Percentiles rank a stretch among this genome's conserved stretches.
These are phyloP conservation scores for Oldenlandia corymbosa DNA, from an alignment of 257 asterid genomes.

Conservation along the genomic window DNA sequence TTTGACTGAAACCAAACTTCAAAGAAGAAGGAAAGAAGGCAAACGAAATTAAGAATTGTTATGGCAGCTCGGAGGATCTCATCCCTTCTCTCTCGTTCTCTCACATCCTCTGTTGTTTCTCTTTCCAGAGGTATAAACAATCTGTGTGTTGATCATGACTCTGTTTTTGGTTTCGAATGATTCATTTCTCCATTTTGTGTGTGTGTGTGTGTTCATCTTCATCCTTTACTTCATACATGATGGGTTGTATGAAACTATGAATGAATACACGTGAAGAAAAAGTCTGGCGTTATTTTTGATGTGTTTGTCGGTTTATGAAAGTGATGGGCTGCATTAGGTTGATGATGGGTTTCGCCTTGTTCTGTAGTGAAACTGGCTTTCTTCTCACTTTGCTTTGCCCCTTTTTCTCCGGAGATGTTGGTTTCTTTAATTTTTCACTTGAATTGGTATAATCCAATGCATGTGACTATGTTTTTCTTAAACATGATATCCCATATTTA, in stretches of 20 bases:
- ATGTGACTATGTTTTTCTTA: not conserved
- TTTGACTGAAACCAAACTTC: not conserved
- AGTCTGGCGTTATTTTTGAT: not conserved
- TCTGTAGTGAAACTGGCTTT: not conserved
- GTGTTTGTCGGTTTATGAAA: conserved; percentile 1
- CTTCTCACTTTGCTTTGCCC: too few relatives aligned
- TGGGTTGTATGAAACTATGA: too few relatives aligned
- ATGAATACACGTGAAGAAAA: not conserved
- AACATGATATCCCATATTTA: too few relatives aligned
- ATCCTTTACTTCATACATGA: too few relatives aligned
- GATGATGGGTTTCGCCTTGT: not conserved
- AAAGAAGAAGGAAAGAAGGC: not conserved
- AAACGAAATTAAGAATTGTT: not conserved
- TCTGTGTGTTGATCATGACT: too few relatives aligned
- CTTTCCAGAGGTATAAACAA: conserved; percentile 22
- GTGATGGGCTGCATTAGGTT: not conserved
- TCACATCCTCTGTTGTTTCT: conserved; percentile 17
- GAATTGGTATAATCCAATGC: not conserved
- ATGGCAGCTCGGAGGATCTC: conserved; percentile 75
- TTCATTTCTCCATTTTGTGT: too few relatives aligned
- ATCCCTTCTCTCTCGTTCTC: conserved; percentile 51
- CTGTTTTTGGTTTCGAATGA: too few relatives aligned
- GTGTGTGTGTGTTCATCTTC: not conserved
- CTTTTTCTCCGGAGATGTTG: not conserved
- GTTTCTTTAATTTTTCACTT: not conserved